Conservation (phyloP, 169 alveolate genomes). For the Eimeria falciformis region DNA sequence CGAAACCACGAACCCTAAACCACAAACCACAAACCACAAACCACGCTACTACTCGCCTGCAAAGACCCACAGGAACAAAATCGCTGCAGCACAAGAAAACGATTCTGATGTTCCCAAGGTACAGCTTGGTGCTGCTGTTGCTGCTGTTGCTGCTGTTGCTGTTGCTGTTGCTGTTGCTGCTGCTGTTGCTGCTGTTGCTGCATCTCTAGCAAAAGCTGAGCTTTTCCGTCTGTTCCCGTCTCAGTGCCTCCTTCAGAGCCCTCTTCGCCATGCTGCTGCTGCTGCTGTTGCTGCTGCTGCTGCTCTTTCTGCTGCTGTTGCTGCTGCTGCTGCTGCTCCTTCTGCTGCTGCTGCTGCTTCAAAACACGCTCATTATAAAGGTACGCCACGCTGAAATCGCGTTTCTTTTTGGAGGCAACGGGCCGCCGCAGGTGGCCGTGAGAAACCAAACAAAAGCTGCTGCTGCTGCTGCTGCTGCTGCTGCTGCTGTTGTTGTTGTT, state of each 20-base stretch:
- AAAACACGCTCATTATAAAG: neutral
- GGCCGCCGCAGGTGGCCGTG: neutral
- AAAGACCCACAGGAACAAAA: constrained; percentile 7
- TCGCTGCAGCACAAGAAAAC: constrained; percentile 51
- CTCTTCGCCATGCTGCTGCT: neutral
- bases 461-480: constrained; percentile 11
- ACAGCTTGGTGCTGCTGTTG: neutral
- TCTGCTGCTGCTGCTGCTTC: constrained; percentile 14
- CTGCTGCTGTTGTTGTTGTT: constrained; percentile 17
- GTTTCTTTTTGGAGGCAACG: neutral
- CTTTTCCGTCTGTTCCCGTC: no score
- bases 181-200: constrained; percentile 6
- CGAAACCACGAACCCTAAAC: constrained; percentile 20
- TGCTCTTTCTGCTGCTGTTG: neutral
- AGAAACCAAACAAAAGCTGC: constrained; percentile 41
- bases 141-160: neutral
- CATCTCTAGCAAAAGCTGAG: no score
- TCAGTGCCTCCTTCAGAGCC: neutral
- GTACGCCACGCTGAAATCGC: constrained; percentile 15
- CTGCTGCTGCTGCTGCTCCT: constrained; percentile 14
- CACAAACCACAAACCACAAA: neutral
- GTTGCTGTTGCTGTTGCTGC: constrained; percentile 1
- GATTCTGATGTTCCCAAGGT: neutral
- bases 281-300: constrained; percentile 22
- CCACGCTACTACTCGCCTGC: neutral